phyloP scores from a whole-genome alignment of 2,329 filamentous ascomycete species.

The Fusarium sp. region DNA sequence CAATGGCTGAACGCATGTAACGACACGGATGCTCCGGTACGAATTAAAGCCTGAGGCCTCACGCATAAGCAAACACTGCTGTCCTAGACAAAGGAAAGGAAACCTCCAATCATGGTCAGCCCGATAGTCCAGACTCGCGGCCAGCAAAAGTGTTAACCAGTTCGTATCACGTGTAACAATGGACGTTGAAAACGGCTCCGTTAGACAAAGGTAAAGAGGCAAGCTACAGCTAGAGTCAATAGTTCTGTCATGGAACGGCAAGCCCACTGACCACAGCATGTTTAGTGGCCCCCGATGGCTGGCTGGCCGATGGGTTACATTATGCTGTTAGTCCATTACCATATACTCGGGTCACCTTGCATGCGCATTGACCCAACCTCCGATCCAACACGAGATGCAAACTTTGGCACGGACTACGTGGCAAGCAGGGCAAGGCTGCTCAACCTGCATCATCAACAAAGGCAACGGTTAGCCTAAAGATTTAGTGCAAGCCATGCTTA shows the following conservation, averaged over 20 bases:
- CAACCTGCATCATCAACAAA: neutral
- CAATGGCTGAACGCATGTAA: neutral
- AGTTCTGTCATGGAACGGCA: neutral
- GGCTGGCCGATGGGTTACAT: neutral
- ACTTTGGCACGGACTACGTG: neutral
- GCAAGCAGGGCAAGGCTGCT: neutral
- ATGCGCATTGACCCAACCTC: neutral
- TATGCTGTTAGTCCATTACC: neutral
- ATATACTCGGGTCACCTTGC: neutral
- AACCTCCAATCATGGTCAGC: neutral
- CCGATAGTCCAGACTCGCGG: neutral
- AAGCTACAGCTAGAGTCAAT: neutral
- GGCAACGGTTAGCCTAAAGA: neutral
- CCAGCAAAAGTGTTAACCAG: too few species aligned
- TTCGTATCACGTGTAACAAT: neutral
- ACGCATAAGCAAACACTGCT: neutral
- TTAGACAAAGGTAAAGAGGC: neutral
- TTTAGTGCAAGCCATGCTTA: slow-evolving; percentile 3
- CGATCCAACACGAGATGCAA: neutral
- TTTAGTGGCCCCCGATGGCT: neutral
- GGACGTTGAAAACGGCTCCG: neutral
- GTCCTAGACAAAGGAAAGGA: neutral
- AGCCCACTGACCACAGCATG: neutral
- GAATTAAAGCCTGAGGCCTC: neutral
- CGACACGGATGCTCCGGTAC: neutral